Base-by-base conservation (phyloP, 2,329 filamentous ascomycete species). In the Pseudogymnoascus sp. region DNA sequence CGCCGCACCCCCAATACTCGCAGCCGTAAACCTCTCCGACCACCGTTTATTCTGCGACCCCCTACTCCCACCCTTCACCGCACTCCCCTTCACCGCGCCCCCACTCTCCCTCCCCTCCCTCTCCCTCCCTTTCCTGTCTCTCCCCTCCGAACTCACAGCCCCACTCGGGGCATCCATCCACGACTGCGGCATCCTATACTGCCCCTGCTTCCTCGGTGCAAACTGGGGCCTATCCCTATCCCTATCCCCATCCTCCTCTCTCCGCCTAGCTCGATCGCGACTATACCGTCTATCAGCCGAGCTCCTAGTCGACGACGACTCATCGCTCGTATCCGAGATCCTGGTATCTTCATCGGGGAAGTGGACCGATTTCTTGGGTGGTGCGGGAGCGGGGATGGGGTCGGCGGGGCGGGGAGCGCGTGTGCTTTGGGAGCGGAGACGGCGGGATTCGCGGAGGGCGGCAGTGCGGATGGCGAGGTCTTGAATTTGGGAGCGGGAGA, bases 1-100 rank as follows among this genome's bases (percentile, higher is more conserved):
- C 0, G 85, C 84, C 0, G 84, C 84, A 8, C 84, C 83, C 3
- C 84, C 84, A 31, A 88, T 82, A 1, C 84, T 81, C 4, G 83
- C 84, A 0, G 82, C 83, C 1, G 80, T 79, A 3, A 86, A 75
- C 14, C 83, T 80, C 66, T 84, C 82, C 59, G 80, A 80, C 73
- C 80, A 80, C 11, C 69, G 43, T 36, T 63, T 63, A 38, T 63
- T 43, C 7, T 62, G 40, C n/a, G 75, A 75, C 68, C 77, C 80
- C 70, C 77, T 80, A 68, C 73, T 77, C n/a, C 9, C 72, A 68
- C 46, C 69, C 65, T 36, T 61, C 46, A 9, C 60, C 63, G 40
- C 61, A 65, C 14, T 65, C 59, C 21, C 46, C 64, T 9, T 46
- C 63, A n/a, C 61, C 63, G 23, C 61, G 5, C 42, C 28, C 9